Evolutionary conservation across 2,329 filamentous ascomycete genomes (phyloP), one percentile per base, ranked within the genome.

Genomic region (Fusarium luffae): DNA sequence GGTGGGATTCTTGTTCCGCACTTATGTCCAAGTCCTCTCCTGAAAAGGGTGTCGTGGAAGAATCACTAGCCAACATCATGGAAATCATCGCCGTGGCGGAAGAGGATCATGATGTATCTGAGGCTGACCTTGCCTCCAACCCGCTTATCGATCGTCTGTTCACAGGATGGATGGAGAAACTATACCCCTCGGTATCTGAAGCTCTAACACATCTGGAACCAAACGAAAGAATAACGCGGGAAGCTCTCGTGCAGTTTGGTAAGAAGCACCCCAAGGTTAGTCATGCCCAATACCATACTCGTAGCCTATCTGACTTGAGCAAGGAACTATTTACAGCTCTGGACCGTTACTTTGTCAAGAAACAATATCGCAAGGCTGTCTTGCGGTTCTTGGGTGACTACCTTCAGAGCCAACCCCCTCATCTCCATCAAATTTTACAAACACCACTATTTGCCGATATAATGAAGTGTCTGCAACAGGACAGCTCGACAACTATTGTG

Each of bases 401-500:
- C 69, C 86, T 96, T 40, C 88, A 90, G 68, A 87, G 89, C 62
- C 90, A 93, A 70, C 91, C 92, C n/a, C 92, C 93, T 7, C 93
- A 94, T 79, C 83, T 96, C 3, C 88, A 96, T 75, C 85, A 90
- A 43, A 87, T 94, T 37, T 80, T 92, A 7, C 86, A 93, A 69
- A 94, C 92, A 2, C 86, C 89, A 0, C 82, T 96, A 3, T 90
- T 96, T 70, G 85, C 87, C 61, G 89, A 91, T 75, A 82, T 96
- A 21, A 82, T 95, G 54, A 89, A 87, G 74, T 94, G 92, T 68
- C 83, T 96, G 3, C 91, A 93, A 78, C 87, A 87, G 57, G 93
- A 96, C 77, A 92, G 91, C 2, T 94, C 92, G 1, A 93, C 92
- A 0, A 90, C 90, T 1, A 88, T 92, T 5, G 85, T 95, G n/a